Evolutionary conservation across 2,329 filamentous ascomycete species (phyloP), one percentile per base, ranked within the genome.

Genomic region (Talaromyces islandicus): DNA sequence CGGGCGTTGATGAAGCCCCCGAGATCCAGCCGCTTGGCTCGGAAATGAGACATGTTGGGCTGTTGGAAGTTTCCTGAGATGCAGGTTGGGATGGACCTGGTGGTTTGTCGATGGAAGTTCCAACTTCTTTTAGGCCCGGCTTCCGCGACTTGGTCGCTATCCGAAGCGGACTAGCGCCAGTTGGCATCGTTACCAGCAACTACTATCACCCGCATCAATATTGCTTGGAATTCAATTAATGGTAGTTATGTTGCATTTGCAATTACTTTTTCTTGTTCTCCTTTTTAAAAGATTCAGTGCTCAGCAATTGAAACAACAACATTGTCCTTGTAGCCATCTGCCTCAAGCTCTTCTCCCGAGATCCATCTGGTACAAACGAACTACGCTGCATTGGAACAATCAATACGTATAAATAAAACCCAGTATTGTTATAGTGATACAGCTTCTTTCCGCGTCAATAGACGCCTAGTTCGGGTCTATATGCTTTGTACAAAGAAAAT

Each of bases 21-120:
- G 67, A 97, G 80, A 69, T 97, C 92, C 68, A 97, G 87, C 81
- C 88, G 92, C 78, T 96, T 96, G 32, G 92, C 83, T 69, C 92
- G 84, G 78, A 96, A 97, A 80, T 92, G 90, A 54, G 90, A 88
- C 88, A 91, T 91, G 64, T 66, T 85, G 80, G 74, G 7, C 12
- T 11, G 19, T 17, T 19, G 25, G 11, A 52, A 14, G 10, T 14
- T 50, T n/a, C n/a, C 14, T 46, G 56, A 27, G 30, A 17, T 48
- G 17, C 38, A 12, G 21, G 46, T 55, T 66, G 9, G 11, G 35
- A 46, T 51, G n/a, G 19, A 19, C 21, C 9, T 24, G 43, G 56
- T 62, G 64, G 58, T 60, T 63, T 53, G 59, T 50, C 7, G 50
- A 51, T 63, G 63, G 60, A 53, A 41, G 21, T 61, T 56, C 60